Conservation (phyloP, 768 basidiomycete species). For the Leccinum rimulosum region DNA sequence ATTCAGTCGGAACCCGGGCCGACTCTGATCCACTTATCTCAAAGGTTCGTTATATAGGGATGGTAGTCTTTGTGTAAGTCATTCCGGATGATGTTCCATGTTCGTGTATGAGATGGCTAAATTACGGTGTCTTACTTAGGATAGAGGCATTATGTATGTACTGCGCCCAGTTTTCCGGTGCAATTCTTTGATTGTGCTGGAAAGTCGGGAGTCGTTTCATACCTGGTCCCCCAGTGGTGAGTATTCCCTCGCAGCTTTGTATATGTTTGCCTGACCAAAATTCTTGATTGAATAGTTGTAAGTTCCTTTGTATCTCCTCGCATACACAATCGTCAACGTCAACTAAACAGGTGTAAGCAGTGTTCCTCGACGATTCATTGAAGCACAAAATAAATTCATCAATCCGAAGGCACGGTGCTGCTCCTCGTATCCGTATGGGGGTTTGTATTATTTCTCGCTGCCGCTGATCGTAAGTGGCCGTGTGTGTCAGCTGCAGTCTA, state of each 20-base stretch:
- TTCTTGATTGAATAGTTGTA: slow-evolving; percentile 11
- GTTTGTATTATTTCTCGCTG: slow-evolving; percentile 15
- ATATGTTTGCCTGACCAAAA: not conserved
- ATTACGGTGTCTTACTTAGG: not conserved
- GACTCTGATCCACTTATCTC: not conserved
- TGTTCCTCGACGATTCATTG: not conserved
- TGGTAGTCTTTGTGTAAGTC: slow-evolving; percentile 11
- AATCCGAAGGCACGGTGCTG: slow-evolving; percentile 12
- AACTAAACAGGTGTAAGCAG: slow-evolving; percentile 15
- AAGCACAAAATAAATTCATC: not conserved
- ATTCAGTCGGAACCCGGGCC: not conserved
- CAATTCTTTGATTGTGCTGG: not conserved
- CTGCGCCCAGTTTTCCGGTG: fast-evolving
- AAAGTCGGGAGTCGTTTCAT: slow-evolving; percentile 18
- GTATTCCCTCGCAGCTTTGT: not conserved
- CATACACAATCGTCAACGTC: not conserved
- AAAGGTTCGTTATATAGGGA: slow-evolving; percentile 21
- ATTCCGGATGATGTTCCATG: not conserved
- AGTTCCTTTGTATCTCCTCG: not conserved
- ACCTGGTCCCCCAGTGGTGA: slow-evolving; percentile 14
- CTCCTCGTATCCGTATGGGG: not conserved
- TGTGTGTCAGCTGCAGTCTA: no score
- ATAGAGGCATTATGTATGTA: slow-evolving; percentile 10
- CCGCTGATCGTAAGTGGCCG: slow-evolving; percentile 17
- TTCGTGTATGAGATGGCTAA: not conserved